Percentiles rank a stretch among this genome's conserved stretches.
Evolutionary conservation across 23 red algal genomes (phyloP).

Genomic region (Gracilariopsis chorda): DNA sequence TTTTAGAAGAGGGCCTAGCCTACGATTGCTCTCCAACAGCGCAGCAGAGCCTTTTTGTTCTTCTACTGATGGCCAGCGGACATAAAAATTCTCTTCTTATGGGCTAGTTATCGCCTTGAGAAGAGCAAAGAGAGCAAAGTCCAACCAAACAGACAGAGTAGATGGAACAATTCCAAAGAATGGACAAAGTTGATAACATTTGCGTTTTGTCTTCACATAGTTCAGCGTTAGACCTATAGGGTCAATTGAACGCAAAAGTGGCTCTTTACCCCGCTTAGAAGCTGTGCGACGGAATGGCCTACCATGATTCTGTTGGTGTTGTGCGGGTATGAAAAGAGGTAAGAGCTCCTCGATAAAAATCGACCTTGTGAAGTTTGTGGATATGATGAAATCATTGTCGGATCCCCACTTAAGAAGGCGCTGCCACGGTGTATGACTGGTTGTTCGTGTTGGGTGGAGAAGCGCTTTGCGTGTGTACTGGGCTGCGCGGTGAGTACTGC

Average conservation of each 20-base stretch:
- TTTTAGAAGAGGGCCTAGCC: not conserved
- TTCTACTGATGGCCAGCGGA: not conserved
- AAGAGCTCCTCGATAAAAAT: not conserved
- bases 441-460: not conserved
- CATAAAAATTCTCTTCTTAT: not conserved
- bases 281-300: not conserved
- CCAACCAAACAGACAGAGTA: not conserved
- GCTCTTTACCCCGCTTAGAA: not conserved
- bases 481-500: no score
- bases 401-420: not conserved
- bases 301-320: not conserved
- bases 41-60: not conserved
- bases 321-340: not conserved
- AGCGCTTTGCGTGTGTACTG: no score
- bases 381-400: not conserved
- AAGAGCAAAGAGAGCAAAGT: not conserved
- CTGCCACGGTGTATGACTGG: not conserved
- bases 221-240: not conserved
- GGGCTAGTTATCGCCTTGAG: not conserved
- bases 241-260: not conserved
- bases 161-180: not conserved
- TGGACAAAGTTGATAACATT: not conserved
- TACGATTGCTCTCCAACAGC: not conserved
- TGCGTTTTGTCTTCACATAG: not conserved
- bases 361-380: not conserved